phyloP scores from a whole-genome alignment of 352 stramenopile species.

The Phytopythium sindhum region DNA sequence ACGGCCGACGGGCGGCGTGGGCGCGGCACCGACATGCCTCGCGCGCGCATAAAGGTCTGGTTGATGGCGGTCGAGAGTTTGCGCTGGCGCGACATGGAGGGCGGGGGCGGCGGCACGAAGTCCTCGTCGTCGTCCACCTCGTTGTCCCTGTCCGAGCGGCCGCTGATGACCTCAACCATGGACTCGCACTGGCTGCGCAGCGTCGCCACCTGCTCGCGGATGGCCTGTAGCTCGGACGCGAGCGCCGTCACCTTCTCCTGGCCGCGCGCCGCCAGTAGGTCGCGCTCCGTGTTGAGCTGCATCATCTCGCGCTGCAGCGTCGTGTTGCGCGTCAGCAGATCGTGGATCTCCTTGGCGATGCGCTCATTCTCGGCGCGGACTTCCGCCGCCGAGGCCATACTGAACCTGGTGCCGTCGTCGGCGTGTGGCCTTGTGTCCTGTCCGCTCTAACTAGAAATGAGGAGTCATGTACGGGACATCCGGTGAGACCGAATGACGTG shows the following conservation, averaged over 20 bases:
- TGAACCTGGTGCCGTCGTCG: too few species aligned
- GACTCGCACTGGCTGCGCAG: slow-evolving; percentile 39
- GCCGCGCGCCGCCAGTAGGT: slow-evolving; percentile 35
- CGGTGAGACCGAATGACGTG: slow-evolving; percentile 4
- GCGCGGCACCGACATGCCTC: slow-evolving; percentile 32
- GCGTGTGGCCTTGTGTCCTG: too few species aligned
- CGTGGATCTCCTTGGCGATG: slow-evolving; percentile 51
- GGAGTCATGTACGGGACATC: too few species aligned
- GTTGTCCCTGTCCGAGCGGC: slow-evolving; percentile 19
- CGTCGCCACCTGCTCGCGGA: slow-evolving; percentile 32
- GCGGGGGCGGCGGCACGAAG: slow-evolving; percentile 6
- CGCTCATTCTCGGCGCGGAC: slow-evolving; percentile 58
- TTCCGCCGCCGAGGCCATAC: slow-evolving; percentile 29
- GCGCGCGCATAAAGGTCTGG: slow-evolving; percentile 23
- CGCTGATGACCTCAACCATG: slow-evolving; percentile 32
- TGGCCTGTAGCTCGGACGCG: slow-evolving; percentile 39
- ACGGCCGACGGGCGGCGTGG: slow-evolving; percentile 23
- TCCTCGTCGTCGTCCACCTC: slow-evolving; percentile 26
- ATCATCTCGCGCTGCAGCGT: slow-evolving; percentile 62
- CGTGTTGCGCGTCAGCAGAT: slow-evolving; percentile 55
- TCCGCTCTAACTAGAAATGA: neutral
- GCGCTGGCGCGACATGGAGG: slow-evolving; percentile 5
- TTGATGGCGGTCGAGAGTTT: slow-evolving; percentile 27
- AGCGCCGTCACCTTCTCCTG: slow-evolving; percentile 42
- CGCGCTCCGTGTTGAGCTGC: slow-evolving; percentile 41